Percentiles rank a stretch among this genome's conserved stretches.
These are phyloP conservation scores for Colletotrichum horii DNA, from an alignment of 2,329 filamentous ascomycete species.

Conservation along the genomic window DNA sequence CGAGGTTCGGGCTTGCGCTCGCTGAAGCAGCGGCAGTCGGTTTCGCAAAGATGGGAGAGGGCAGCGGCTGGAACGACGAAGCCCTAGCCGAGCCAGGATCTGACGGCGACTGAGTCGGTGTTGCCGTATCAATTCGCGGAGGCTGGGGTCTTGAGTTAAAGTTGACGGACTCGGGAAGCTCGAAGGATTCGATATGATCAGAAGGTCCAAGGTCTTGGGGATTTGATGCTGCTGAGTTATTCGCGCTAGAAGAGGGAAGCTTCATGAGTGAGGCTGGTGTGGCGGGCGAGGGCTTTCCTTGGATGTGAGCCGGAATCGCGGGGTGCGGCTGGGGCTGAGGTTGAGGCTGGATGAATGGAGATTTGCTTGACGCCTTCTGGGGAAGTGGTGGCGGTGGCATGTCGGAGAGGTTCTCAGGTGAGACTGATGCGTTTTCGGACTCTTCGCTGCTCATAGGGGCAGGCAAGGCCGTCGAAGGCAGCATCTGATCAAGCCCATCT, in stretches of 20 bases:
- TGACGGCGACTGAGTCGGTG: slow-evolving; percentile 45
- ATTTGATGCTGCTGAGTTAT: slow-evolving; percentile 38
- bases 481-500: slow-evolving; percentile 34
- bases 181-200: slow-evolving; percentile 62
- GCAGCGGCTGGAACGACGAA: slow-evolving; percentile 52
- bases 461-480: slow-evolving; percentile 20
- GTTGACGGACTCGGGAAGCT: slow-evolving; percentile 75
- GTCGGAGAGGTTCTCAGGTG: slow-evolving; percentile 66
- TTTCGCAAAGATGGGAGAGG: slow-evolving; percentile 52
- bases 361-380: slow-evolving; percentile 67
- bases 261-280: slow-evolving; percentile 91
- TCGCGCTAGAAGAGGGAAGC: slow-evolving; percentile 61
- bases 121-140: slow-evolving; percentile 56
- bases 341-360: slow-evolving; percentile 69
- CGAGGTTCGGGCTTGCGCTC: slow-evolving; percentile 69
- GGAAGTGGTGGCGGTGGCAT: slow-evolving; percentile 75
- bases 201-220: slow-evolving; percentile 44
- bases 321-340: slow-evolving; percentile 30
- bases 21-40: slow-evolving; percentile 54
- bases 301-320: slow-evolving; percentile 28
- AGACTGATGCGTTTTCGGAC: slow-evolving; percentile 71
- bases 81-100: slow-evolving; percentile 54
- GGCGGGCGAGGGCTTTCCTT: slow-evolving; percentile 66
- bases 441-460: slow-evolving; percentile 48
- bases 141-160: slow-evolving; percentile 49